Evolutionary conservation across 305 asterid genomes (phyloP).

Genomic region (Ajuga reptans): DNA sequence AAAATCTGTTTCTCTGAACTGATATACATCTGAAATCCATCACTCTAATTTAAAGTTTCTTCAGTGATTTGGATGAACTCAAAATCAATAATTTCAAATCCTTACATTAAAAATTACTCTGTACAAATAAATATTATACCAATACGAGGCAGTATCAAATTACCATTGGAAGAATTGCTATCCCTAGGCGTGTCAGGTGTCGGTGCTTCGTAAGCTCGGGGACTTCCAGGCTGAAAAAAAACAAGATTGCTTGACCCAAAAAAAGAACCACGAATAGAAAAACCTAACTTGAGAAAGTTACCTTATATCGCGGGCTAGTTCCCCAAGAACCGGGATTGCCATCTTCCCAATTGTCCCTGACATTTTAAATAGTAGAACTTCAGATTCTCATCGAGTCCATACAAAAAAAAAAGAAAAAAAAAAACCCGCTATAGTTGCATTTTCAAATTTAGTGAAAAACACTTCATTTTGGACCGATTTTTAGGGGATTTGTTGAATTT

Average conservation of each 20-base stretch:
- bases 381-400: not conserved
- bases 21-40: not conserved
- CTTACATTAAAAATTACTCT: not conserved
- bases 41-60: not conserved
- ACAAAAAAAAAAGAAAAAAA: not conserved
- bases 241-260: not conserved
- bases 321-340: constrained; percentile 96
- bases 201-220: constrained; percentile 86
- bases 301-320: constrained; percentile 82
- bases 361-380: constrained; percentile 6
- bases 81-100: not conserved
- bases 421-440: no score
- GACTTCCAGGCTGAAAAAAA: constrained; percentile 68
- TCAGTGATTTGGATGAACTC: not conserved
- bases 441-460: no score
- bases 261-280: not conserved
- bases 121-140: not conserved
- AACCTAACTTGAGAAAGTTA: constrained; percentile 8
- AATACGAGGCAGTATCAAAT: not conserved
- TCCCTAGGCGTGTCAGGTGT: constrained; percentile 91
- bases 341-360: constrained; percentile 88
- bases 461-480: no score
- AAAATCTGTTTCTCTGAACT: not conserved
- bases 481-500: no score
- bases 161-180: constrained; percentile 60